phyloP scores from a whole-genome alignment of 176 grass and related monocot species.

The Secale cereale region DNA sequence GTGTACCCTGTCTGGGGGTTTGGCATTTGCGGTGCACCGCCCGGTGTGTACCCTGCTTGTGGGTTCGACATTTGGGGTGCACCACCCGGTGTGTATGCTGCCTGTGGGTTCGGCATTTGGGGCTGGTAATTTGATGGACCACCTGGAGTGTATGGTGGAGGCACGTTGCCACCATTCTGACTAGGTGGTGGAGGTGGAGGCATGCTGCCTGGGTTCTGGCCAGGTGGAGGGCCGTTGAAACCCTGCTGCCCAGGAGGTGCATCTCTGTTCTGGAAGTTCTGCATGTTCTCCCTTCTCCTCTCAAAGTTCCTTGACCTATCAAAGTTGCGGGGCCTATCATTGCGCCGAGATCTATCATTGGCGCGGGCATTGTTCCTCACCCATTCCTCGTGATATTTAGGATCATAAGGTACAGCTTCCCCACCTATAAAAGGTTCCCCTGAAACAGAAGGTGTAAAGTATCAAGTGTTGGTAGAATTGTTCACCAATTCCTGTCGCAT shows the following conservation, averaged over 20 bases:
- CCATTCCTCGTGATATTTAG: constrained; percentile 75
- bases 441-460: constrained; percentile 27
- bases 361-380: constrained; percentile 59
- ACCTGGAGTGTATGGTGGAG: constrained; percentile 34
- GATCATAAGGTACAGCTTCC: constrained; percentile 74
- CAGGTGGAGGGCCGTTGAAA: constrained; percentile 32
- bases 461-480: neutral
- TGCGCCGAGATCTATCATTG: constrained; percentile 65
- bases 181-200: constrained; percentile 33
- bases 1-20: constrained; percentile 30
- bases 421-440: constrained; percentile 85
- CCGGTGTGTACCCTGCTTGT: constrained; percentile 24
- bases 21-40: constrained; percentile 6
- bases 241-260: constrained; percentile 42
- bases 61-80: constrained; percentile 14
- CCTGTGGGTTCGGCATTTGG: constrained; percentile 13
- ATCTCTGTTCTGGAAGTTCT: constrained; percentile 75
- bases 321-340: constrained; percentile 80
- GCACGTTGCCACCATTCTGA: constrained; percentile 32
- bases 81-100: constrained; percentile 28
- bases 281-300: constrained; percentile 77
- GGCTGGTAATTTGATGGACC: neutral
- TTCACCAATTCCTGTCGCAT: neutral
- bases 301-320: constrained; percentile 96
- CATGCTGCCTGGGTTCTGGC: constrained; percentile 35